These are phyloP conservation scores for Fusarium sp. DNA, from an alignment of 2,329 filamentous ascomycete species.

Conservation along the genomic window DNA sequence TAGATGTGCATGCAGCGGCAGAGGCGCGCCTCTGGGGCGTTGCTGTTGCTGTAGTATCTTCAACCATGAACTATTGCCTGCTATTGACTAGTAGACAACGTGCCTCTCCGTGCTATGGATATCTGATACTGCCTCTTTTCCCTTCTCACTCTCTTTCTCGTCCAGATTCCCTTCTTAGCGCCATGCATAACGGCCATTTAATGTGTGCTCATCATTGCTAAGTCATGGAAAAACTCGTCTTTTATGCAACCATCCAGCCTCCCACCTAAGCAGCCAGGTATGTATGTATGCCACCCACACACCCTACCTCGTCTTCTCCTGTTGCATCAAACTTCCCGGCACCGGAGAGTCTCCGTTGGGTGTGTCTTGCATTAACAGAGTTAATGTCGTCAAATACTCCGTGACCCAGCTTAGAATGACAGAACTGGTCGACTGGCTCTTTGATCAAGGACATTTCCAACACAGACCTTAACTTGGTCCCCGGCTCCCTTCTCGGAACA, in stretches of 20 bases:
- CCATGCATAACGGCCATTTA: constrained; percentile 9
- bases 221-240: constrained; percentile 22
- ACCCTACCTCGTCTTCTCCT: neutral
- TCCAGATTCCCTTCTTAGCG: constrained; percentile 8
- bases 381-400: neutral
- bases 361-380: neutral
- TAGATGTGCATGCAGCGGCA: constrained; percentile 18
- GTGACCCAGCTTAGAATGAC: neutral
- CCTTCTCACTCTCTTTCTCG: neutral
- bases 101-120: neutral
- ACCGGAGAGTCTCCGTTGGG: constrained; percentile 27
- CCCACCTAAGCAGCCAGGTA: neutral
- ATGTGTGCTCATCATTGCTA: neutral
- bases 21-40: constrained; percentile 4
- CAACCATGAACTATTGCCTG: neutral
- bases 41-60: neutral
- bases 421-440: neutral
- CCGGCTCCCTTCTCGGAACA: neutral
- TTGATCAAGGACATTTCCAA: constrained; percentile 1
- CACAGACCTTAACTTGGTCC: constrained; percentile 6
- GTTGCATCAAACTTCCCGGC: neutral
- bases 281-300: constrained; percentile 19
- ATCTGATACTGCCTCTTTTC: neutral
- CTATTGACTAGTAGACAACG: neutral
- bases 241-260: constrained; percentile 17